These are phyloP conservation scores for Chenopodium quinoa DNA, from an alignment of 148 eudicot genomes.

Conservation along the genomic window DNA sequence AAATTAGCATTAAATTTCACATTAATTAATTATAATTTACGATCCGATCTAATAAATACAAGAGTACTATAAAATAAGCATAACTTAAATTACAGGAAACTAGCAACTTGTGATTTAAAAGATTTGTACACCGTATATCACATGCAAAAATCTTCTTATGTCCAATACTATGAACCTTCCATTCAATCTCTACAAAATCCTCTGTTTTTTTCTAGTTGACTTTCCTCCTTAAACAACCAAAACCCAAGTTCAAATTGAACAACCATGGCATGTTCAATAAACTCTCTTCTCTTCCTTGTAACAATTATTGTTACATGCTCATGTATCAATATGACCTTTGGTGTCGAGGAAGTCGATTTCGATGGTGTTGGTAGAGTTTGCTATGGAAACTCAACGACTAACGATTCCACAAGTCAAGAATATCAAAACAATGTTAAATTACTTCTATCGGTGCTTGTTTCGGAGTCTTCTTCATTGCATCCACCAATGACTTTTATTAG, in stretches of 20 bases:
- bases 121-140: neutral
- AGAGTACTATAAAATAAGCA: neutral
- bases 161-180: neutral
- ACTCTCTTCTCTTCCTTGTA: neutral
- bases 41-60: neutral
- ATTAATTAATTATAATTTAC: too few relatives aligned
- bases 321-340: neutral
- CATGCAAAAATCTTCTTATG: neutral
- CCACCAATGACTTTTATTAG: conserved; percentile 7
- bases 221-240: neutral
- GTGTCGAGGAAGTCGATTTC: neutral
- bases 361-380: neutral
- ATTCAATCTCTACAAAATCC: neutral
- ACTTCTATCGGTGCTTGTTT: conserved; percentile 4
- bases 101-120: neutral
- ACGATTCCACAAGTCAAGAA: neutral
- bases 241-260: neutral
- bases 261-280: neutral
- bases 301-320: neutral
- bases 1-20: neutral
- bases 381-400: neutral
- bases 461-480: conserved; percentile 2
- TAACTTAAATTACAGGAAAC: neutral
- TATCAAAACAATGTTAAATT: neutral
- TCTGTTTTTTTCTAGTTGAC: neutral